These are phyloP conservation scores for Caryopteris hybrid DNA, from an alignment of 305 asterid species.

Conservation along the genomic window DNA sequence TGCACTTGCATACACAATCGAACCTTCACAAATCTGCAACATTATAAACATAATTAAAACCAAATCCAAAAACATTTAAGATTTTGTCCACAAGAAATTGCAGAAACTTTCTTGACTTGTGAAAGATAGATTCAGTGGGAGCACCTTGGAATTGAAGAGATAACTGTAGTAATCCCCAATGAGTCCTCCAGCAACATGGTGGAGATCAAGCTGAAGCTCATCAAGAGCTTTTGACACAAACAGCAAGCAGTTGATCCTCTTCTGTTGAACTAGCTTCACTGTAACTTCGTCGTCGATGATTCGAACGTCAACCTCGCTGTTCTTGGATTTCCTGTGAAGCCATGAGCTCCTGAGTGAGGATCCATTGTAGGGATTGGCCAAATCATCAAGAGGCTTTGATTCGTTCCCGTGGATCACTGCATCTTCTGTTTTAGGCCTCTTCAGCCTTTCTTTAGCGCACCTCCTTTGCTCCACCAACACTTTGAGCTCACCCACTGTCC, in stretches of 20 bases:
- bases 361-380: conserved; percentile 35
- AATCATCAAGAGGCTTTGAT: conserved; percentile 31
- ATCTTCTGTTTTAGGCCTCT: conserved; percentile 50
- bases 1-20: conserved; percentile 83
- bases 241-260: conserved; percentile 69
- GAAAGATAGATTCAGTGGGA: neutral
- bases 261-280: conserved; percentile 77
- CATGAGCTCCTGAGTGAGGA: conserved; percentile 76
- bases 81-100: no score
- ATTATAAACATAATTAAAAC: neutral
- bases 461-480: conserved; percentile 65
- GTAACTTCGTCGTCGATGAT: conserved; percentile 83
- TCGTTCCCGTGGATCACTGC: conserved; percentile 26
- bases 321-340: conserved; percentile 75
- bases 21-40: conserved; percentile 80
- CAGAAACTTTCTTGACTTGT: no score
- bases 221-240: conserved; percentile 72
- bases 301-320: conserved; percentile 81
- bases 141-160: conserved; percentile 71
- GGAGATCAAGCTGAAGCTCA: conserved; percentile 79
- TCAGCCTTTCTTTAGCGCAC: conserved; percentile 45
- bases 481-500: conserved; percentile 63
- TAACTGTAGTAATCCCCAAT: conserved; percentile 85
- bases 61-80: no score
- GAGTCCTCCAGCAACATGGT: conserved; percentile 92